Conservation (phyloP, 169 alveolate genomes). For the Cryptosporidium canis region DNA sequence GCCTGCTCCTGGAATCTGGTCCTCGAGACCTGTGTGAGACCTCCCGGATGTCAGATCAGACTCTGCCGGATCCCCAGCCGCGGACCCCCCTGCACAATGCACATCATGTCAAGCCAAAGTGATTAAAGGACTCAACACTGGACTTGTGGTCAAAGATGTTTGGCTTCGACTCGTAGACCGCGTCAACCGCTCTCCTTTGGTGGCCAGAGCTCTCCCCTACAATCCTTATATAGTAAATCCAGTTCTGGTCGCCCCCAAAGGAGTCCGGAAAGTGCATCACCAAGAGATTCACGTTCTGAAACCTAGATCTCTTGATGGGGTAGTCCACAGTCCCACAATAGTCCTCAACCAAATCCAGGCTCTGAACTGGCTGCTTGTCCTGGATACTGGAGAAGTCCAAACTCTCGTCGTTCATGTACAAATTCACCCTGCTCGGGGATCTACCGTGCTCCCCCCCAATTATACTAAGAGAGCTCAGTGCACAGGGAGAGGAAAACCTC, state of each 20-base stretch:
- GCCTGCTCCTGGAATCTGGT: no score
- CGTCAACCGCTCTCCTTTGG: slow-evolving; percentile 79
- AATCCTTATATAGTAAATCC: slow-evolving; percentile 78
- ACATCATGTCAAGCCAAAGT: slow-evolving; percentile 4
- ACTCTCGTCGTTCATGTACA: slow-evolving; percentile 79
- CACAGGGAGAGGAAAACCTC: slow-evolving; percentile 77
- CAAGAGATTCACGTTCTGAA: slow-evolving; percentile 78
- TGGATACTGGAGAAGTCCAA: slow-evolving; percentile 79
- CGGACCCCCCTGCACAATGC: neutral
- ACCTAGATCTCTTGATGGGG: slow-evolving; percentile 80
- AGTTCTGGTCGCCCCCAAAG: slow-evolving; percentile 77
- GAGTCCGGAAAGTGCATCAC: slow-evolving; percentile 78
- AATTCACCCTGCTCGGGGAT: slow-evolving; percentile 78
- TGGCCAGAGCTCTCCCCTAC: slow-evolving; percentile 79
- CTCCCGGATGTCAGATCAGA: no score
- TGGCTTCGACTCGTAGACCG: slow-evolving; percentile 76
- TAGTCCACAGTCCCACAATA: slow-evolving; percentile 83
- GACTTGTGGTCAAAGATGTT: slow-evolving; percentile 59
- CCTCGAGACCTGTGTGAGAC: no score
- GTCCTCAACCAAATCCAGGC: slow-evolving; percentile 79
- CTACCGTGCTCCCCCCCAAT: slow-evolving; percentile 83
- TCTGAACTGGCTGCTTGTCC: slow-evolving; percentile 79
- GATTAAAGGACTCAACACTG: slow-evolving; percentile 1
- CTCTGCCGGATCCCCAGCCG: no score
- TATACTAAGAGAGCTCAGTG: slow-evolving; percentile 76